Conservation (phyloP, 2,329 filamentous ascomycete species). For the Curvularia lunata region DNA sequence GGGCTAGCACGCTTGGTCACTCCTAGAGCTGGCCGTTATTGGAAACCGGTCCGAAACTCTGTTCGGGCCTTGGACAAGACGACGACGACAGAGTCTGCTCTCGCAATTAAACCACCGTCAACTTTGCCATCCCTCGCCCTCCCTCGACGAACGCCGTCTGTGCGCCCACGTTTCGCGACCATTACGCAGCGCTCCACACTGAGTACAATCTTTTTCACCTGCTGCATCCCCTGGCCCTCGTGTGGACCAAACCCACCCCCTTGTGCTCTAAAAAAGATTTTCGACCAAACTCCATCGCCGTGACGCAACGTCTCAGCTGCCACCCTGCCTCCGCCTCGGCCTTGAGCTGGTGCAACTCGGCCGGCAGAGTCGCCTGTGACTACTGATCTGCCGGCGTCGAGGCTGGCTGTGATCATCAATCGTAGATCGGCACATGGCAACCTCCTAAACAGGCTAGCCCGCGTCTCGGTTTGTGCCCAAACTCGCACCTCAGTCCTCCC, state of each 20-base stretch:
- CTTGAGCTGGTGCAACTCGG: background rate
- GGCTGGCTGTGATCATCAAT: conserved; percentile 3
- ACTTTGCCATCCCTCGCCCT: background rate
- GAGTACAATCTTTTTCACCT: conserved; percentile 1
- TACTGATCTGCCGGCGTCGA: conserved; percentile 1
- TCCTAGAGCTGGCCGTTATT: background rate
- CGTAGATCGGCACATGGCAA: conserved; percentile 10
- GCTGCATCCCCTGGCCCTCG: background rate
- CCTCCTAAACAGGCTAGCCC: background rate
- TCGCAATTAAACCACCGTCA: background rate
- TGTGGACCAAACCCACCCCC: background rate
- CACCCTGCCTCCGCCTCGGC: background rate
- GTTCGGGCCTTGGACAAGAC: background rate
- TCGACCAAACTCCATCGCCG: background rate
- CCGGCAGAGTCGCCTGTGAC: background rate
- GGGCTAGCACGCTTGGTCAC: background rate
- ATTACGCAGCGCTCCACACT: conserved; percentile 12
- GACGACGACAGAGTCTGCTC: background rate
- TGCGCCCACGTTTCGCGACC: conserved; percentile 14
- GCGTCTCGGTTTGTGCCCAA: conserved; percentile 7
- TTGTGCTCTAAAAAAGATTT: background rate
- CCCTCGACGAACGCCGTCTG: conserved; percentile 4
- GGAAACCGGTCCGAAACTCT: conserved; percentile 14
- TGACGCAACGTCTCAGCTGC: conserved; percentile 1
- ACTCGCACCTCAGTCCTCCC: background rate